Evolutionary conservation across 2,329 filamentous ascomycete species (phyloP).

Genomic region (Emericellopsis atlantica): DNA sequence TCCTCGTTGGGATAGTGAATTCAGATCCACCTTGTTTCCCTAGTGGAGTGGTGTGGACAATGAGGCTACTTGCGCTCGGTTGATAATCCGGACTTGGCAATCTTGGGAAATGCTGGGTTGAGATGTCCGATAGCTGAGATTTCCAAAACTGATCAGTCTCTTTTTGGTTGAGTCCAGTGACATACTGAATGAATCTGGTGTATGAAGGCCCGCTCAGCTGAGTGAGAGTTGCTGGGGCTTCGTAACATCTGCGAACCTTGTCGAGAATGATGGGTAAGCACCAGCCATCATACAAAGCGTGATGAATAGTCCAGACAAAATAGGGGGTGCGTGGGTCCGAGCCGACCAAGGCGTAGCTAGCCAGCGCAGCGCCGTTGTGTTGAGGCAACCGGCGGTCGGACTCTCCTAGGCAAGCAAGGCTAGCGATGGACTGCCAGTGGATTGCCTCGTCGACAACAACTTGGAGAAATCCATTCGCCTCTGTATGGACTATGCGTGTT

Average conservation of each 20-base stretch:
- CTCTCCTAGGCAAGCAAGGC: not conserved
- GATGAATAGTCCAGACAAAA: constrained; percentile 14
- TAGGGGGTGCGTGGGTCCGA: not conserved
- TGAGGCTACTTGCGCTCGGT: constrained; percentile 6
- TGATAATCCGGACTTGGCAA: constrained; percentile 7
- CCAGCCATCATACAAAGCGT: constrained; percentile 15
- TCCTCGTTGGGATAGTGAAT: not conserved
- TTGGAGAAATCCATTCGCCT: constrained; percentile 1
- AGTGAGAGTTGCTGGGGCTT: not conserved
- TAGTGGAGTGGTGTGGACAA: constrained; percentile 5
- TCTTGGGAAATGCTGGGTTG: constrained; percentile 7
- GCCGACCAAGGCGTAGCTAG: constrained; percentile 2
- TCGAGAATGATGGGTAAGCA: constrained; percentile 9
- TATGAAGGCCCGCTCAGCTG: not conserved
- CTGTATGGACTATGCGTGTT: constrained; percentile 1
- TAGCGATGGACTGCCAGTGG: not conserved
- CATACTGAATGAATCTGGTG: constrained; percentile 6
- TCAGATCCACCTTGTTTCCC: not conserved
- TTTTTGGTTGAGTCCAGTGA: constrained; percentile 1
- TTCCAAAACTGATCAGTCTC: constrained; percentile 7
- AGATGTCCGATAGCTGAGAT: constrained; percentile 4
- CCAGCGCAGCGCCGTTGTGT: constrained; percentile 6
- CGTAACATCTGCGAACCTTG: constrained; percentile 8
- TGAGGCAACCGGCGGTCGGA: constrained; percentile 4
- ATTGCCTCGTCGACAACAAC: constrained; percentile 5